Evolutionary conservation across 1,139 yeast genomes (phyloP).

Genomic region (Yamadazyma diospyri): DNA sequence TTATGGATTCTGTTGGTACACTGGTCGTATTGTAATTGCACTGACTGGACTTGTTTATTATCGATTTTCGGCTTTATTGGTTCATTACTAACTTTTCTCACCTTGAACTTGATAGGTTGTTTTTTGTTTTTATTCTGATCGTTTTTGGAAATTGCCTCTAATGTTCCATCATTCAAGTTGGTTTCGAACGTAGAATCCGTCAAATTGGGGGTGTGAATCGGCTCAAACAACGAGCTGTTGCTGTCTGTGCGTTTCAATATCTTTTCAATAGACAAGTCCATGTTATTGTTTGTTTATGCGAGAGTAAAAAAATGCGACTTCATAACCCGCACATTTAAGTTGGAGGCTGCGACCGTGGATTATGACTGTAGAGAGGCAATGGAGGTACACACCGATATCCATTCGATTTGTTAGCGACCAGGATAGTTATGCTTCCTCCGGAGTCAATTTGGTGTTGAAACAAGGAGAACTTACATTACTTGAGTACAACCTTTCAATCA

Average conservation of each 20-base stretch:
- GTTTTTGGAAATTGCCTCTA: not conserved
- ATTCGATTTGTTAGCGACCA: conserved; percentile 21
- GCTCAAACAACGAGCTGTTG: conserved; percentile 3
- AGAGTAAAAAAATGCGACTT: too few species aligned
- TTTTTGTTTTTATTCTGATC: conserved; percentile 1
- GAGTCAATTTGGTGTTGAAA: conserved; percentile 21
- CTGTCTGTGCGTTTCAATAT: conserved; percentile 4
- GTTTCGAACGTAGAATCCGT: conserved; percentile 1
- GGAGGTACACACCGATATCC: conserved; percentile 27
- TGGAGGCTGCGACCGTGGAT: too few species aligned
- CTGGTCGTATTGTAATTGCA: conserved; percentile 37
- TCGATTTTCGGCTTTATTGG: conserved; percentile 12
- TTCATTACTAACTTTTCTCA: conserved; percentile 41
- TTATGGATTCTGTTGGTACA: conserved; percentile 31
- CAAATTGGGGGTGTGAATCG: not conserved
- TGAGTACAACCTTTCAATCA: conserved; percentile 12
- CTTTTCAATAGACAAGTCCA: conserved; percentile 4
- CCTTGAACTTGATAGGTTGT: conserved; percentile 39
- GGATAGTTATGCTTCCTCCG: conserved; percentile 24
- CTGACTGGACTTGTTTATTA: conserved; percentile 17
- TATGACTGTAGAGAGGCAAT: conserved; percentile 9
- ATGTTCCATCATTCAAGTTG: not conserved
- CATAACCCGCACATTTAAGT: too few species aligned
- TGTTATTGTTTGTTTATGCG: conserved; percentile 5
- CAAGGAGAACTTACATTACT: conserved; percentile 5